Evolutionary conservation across 2,329 filamentous ascomycete genomes (phyloP).

Genomic region (Neopestalotiopsis rosae): DNA sequence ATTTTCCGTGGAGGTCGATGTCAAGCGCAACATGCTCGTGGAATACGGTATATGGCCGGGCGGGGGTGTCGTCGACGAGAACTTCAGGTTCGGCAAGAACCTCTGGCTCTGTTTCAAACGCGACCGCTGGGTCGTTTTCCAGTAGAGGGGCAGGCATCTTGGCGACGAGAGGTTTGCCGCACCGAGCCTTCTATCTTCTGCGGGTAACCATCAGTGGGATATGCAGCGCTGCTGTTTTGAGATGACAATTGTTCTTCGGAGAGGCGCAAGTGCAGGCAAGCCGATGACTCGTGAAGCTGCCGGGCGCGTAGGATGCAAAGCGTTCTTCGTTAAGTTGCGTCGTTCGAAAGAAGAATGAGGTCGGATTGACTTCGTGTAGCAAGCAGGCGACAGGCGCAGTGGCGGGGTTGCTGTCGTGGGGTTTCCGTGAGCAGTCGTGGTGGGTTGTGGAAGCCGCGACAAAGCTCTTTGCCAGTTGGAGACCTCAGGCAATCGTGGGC

Average conservation of each 20-base stretch:
- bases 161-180: conserved; percentile 19
- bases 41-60: conserved; percentile 60
- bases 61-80: conserved; percentile 37
- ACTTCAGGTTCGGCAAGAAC: conserved; percentile 33
- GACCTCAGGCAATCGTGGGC: too few relatives aligned
- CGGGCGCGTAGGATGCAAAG: neutral
- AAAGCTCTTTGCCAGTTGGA: too few relatives aligned
- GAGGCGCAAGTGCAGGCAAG: neutral
- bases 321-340: neutral
- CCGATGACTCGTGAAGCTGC: neutral
- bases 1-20: conserved; percentile 79
- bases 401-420: too few relatives aligned
- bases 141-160: conserved; percentile 37
- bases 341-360: too few relatives aligned
- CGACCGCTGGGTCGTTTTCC: conserved; percentile 30
- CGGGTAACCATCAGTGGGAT: conserved; percentile 19
- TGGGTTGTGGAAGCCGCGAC: neutral
- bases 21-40: conserved; percentile 91
- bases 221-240: conserved; percentile 26
- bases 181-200: conserved; percentile 15
- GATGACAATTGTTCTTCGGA: neutral
- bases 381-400: too few relatives aligned
- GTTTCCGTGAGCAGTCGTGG: too few relatives aligned
- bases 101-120: conserved; percentile 25
- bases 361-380: too few relatives aligned